phyloP scores from a whole-genome alignment of 352 stramenopile genomes.

The Phytopythium sindhum region DNA sequence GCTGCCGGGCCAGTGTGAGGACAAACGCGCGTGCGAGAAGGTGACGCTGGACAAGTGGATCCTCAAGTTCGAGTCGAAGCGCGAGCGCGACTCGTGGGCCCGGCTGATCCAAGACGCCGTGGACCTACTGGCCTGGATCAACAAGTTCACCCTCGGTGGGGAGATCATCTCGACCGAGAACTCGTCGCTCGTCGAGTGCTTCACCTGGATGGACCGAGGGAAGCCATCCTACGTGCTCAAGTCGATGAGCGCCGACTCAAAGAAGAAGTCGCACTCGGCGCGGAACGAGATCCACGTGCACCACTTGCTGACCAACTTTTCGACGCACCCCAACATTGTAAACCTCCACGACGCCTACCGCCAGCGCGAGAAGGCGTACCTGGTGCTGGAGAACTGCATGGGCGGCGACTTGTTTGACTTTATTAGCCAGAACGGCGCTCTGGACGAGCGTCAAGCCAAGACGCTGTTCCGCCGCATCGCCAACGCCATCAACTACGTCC shows the following conservation, averaged over 20 bases:
- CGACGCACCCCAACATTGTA: conserved; percentile 64
- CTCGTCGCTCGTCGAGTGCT: conserved; percentile 61
- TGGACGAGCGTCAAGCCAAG: conserved; percentile 48
- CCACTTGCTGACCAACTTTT: conserved; percentile 67
- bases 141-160: conserved; percentile 62
- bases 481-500: conserved; percentile 45
- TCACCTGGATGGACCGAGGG: conserved; percentile 51
- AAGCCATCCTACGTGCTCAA: conserved; percentile 68
- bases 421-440: conserved; percentile 45
- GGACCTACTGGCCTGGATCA: conserved; percentile 62
- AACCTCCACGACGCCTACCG: conserved; percentile 57
- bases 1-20: not conserved
- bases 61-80: conserved; percentile 72
- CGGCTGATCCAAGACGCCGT: conserved; percentile 64
- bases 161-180: conserved; percentile 53
- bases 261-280: conserved; percentile 40
- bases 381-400: conserved; percentile 60
- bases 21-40: conserved; percentile 20
- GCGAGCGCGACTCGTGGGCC: conserved; percentile 56
- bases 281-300: conserved; percentile 67
- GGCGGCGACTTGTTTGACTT: conserved; percentile 65
- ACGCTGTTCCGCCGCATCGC: conserved; percentile 50
- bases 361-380: conserved; percentile 60
- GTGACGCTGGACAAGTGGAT: conserved; percentile 52
- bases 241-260: conserved; percentile 43